Evolutionary conservation across 805 yeast genomes (phyloP).

Genomic region (Starmerella bombi): DNA sequence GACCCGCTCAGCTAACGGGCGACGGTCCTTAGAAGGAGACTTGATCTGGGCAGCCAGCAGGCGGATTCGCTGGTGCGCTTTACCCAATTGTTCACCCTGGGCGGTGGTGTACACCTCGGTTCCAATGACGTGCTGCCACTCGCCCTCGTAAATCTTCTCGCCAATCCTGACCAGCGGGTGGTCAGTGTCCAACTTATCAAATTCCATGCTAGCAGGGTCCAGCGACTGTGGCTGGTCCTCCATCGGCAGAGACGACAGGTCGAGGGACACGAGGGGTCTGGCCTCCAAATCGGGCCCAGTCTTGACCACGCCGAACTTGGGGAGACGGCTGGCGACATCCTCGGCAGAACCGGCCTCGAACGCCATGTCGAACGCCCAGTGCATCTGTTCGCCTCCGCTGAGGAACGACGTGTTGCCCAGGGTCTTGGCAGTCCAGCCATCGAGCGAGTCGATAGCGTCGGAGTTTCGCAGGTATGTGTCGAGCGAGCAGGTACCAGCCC

Average conservation of each 20-base stretch:
- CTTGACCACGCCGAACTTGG: neutral
- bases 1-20: slow-evolving; percentile 8
- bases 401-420: slow-evolving; percentile 68
- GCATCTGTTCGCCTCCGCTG: slow-evolving; percentile 72
- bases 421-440: slow-evolving; percentile 46
- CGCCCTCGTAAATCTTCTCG: slow-evolving; percentile 51
- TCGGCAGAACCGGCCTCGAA: slow-evolving; percentile 86
- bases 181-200: slow-evolving; percentile 42
- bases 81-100: slow-evolving; percentile 24
- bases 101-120: slow-evolving; percentile 42
- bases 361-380: slow-evolving; percentile 42
- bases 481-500: slow-evolving; percentile 77
- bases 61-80: slow-evolving; percentile 21
- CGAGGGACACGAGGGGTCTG: slow-evolving; percentile 42
- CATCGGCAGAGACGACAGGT: slow-evolving; percentile 25
- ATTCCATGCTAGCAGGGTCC: slow-evolving; percentile 28
- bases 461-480: slow-evolving; percentile 40
- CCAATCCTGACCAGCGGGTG: slow-evolving; percentile 48
- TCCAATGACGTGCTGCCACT: slow-evolving; percentile 69
- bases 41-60: slow-evolving; percentile 18
- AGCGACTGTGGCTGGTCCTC: slow-evolving; percentile 10
- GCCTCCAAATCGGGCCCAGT: slow-evolving; percentile 1
- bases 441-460: slow-evolving; percentile 21
- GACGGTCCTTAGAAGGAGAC: slow-evolving; percentile 4
- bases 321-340: slow-evolving; percentile 37